Evolutionary conservation across 768 basidiomycete genomes (phyloP), one percentile per base, ranked within the genome.

Genomic region (Boletus eberwhitei): DNA sequence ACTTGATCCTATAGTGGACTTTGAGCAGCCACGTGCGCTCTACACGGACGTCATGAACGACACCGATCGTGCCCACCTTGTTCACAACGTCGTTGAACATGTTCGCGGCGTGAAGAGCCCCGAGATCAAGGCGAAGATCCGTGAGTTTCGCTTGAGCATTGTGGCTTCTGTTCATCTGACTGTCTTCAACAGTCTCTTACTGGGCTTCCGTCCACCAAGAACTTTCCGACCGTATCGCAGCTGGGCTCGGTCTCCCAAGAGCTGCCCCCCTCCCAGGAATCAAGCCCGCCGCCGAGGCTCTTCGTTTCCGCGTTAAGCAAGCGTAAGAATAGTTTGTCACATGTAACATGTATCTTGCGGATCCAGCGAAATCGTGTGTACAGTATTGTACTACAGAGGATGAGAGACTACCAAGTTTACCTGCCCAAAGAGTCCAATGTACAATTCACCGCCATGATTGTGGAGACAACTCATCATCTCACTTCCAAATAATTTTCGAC

Each of bases 181-280:
- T 9, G 19, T 45, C 31, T 49, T 35, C 52, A 7, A 40, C 49
- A 89, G 88, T 91, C 37, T 80, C 86, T 29, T 86, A 88, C 56
- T 94, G 87, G 81, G 85, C 89, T 39, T 83, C 82, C 48, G 85
- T 97, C 53, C 81, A 88, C 68, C 87, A 90, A 64, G 77, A 73
- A 12, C 75, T 95, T 35, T 85, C 85, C 5, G 83, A 90, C 71
- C 80, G 88, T 57, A 77, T 98, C 60, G 90, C 91, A n/a, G 80
- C 79, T 62, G 88, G 83, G 3, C 77, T 94, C 48, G 84, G 84
- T 39, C 75, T 80, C 45, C 74, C 81, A 2, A 85, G 17, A 2
- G 54, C 84, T n/a, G 59, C 70, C 49, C 88, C 90, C 13, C 75
- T 91, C 48, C 60, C 74, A 53, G 81, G 44, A 7, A 43, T 83